These are phyloP conservation scores for Cercospora citrullina DNA, from an alignment of 2,329 filamentous ascomycete genomes.

Conservation along the genomic window DNA sequence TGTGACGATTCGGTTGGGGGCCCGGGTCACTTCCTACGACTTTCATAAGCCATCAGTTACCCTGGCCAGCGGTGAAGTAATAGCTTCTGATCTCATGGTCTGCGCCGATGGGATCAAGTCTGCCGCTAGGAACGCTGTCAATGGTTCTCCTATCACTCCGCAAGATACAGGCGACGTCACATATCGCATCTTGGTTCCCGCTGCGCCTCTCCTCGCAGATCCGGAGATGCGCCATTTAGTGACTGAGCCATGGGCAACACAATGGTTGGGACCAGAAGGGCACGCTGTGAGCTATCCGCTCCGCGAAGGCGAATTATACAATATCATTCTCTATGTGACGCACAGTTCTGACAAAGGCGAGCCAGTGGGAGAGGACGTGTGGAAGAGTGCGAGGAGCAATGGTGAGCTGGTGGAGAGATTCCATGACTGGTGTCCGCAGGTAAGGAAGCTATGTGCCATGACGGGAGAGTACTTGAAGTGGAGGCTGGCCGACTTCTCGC, in stretches of 20 bases:
- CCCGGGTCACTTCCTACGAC: not conserved
- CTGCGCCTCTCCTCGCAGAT: conserved; percentile 16
- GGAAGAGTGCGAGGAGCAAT: not conserved
- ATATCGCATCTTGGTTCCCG: not conserved
- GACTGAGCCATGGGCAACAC: conserved; percentile 32
- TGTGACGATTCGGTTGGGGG: not conserved
- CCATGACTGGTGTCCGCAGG: not conserved
- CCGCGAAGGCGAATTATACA: conserved; percentile 28
- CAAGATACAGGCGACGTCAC: not conserved
- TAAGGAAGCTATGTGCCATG: not conserved
- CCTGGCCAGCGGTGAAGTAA: not conserved
- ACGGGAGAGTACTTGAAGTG: not conserved
- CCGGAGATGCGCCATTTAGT: conserved; percentile 34
- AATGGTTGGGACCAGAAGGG: conserved; percentile 39
- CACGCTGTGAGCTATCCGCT: conserved; percentile 40
- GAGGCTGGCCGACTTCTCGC: not conserved
- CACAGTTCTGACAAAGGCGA: not conserved
- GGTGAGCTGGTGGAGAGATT: not conserved
- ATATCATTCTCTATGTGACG: not conserved
- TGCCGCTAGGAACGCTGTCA: not conserved
- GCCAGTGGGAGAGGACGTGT: not conserved
- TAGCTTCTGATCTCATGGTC: not conserved
- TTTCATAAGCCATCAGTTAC: not conserved
- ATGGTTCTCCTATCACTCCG: not conserved
- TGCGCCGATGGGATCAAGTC: not conserved